These are phyloP conservation scores for Peribolospora baueri DNA, from an alignment of 768 basidiomycete species.

Conservation along the genomic window DNA sequence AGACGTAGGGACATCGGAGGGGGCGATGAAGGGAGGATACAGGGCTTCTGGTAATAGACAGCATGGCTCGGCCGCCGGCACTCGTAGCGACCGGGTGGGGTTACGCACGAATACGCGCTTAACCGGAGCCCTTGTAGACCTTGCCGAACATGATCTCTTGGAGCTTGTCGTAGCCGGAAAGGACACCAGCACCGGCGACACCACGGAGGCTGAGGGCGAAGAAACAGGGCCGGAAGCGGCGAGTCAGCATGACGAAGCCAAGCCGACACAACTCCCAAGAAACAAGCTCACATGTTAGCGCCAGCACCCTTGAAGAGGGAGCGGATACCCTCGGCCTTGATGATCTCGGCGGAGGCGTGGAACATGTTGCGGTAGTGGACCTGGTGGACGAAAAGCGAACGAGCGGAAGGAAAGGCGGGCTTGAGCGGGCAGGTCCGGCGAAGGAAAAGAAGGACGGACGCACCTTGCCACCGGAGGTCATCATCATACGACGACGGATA, in stretches of 20 bases:
- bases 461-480: slow-evolving; percentile 68
- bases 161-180: slow-evolving; percentile 97
- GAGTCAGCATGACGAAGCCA: too few relatives aligned
- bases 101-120: neutral
- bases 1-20: too few relatives aligned
- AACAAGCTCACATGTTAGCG: slow-evolving; percentile 28
- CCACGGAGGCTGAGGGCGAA: slow-evolving; percentile 53
- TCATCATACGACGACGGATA: slow-evolving; percentile 98
- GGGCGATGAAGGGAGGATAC: too few relatives aligned
- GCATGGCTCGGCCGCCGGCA: neutral
- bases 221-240: too few relatives aligned
- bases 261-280: too few relatives aligned
- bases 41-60: too few relatives aligned
- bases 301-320: slow-evolving; percentile 99
- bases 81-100: too few relatives aligned
- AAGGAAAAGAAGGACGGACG: neutral
- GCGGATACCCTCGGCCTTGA: slow-evolving; percentile 81
- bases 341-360: slow-evolving; percentile 79
- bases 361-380: slow-evolving; percentile 99
- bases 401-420: neutral
- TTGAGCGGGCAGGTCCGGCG: neutral
- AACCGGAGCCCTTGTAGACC: slow-evolving; percentile 38
- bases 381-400: neutral
- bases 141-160: slow-evolving; percentile 91
- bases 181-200: slow-evolving; percentile 98